These are phyloP conservation scores for Boletus edulis DNA, from an alignment of 768 basidiomycete species.

Conservation along the genomic window DNA sequence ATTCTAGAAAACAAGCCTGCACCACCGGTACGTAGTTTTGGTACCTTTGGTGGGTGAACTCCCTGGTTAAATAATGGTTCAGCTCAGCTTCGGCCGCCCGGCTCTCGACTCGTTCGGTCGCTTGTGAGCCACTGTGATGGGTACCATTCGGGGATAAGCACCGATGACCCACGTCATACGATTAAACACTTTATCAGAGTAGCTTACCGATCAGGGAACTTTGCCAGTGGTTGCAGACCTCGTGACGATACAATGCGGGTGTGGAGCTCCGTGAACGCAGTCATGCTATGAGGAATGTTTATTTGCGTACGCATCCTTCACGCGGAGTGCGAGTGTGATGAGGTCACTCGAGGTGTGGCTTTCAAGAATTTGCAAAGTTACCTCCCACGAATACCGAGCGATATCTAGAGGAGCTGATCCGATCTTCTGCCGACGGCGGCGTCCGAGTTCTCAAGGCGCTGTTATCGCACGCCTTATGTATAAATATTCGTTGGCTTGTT, in stretches of 20 bases:
- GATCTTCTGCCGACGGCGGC: too few relatives aligned
- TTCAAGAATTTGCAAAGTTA: too few relatives aligned
- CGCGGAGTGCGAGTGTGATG: too few relatives aligned
- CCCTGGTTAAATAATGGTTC: neutral
- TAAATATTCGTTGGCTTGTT: neutral
- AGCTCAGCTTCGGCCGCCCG: constrained; percentile 30
- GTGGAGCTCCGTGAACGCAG: neutral
- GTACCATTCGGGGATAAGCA: neutral
- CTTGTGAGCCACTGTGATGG: neutral
- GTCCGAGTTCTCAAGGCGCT: too few relatives aligned
- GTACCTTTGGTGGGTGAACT: constrained; percentile 42
- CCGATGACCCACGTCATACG: neutral
- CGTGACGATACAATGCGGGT: neutral
- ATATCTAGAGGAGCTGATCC: too few relatives aligned
- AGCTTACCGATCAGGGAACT: neutral
- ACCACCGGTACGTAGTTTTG: constrained; percentile 33
- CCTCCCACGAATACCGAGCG: too few relatives aligned
- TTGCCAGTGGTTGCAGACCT: neutral
- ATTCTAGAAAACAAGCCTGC: constrained; percentile 44
- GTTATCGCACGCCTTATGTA: too few relatives aligned
- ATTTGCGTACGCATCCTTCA: too few relatives aligned
- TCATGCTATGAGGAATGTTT: too few relatives aligned
- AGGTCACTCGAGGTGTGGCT: too few relatives aligned
- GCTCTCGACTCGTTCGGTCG: constrained; percentile 28
- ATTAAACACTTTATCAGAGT: neutral